Conservation (phyloP, 2,329 filamentous ascomycete genomes). For the Tolypocladium cylindrosporum region DNA sequence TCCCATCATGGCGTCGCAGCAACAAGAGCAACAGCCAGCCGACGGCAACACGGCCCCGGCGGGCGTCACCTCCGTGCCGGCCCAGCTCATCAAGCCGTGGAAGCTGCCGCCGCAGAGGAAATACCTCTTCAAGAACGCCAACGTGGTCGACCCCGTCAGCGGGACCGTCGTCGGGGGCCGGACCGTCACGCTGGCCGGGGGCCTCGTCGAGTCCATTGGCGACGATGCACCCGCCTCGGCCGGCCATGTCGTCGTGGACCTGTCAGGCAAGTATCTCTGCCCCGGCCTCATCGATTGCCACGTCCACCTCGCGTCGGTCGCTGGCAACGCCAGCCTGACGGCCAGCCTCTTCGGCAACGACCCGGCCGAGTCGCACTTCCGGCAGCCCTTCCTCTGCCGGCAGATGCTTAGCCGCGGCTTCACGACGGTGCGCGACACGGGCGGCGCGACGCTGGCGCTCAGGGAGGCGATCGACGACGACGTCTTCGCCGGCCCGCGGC, state of each 20-base stretch:
- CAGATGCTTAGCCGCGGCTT: conserved; percentile 48
- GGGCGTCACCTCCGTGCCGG: background rate
- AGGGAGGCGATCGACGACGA: conserved; percentile 47
- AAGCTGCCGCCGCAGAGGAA: conserved; percentile 18
- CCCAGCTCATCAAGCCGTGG: conserved; percentile 22
- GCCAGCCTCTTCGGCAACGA: conserved; percentile 17
- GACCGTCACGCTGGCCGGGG: conserved; percentile 23
- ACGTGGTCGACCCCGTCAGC: conserved; percentile 27
- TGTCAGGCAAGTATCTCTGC: conserved; percentile 18
- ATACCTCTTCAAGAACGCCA: conserved; percentile 31
- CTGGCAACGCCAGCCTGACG: conserved; percentile 15
- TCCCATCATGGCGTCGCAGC: background rate
- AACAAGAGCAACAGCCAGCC: background rate
- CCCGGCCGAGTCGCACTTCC: conserved; percentile 25
- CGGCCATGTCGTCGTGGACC: conserved; percentile 9
- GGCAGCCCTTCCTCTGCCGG: conserved; percentile 35
- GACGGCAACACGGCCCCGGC: background rate
- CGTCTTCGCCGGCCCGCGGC: conserved; percentile 41
- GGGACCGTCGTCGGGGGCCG: conserved; percentile 19
- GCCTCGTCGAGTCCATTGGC: conserved; percentile 20
- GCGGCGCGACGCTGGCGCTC: conserved; percentile 43
- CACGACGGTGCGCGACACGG: conserved; percentile 48
- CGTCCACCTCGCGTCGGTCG: conserved; percentile 19
- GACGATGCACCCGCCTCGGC: background rate
- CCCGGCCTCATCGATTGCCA: conserved; percentile 24